Percentiles rank a stretch among this genome's conserved stretches.
phyloP scores from a whole-genome alignment of 148 eudicot genomes.

The Rhododendron ferrugineum region DNA sequence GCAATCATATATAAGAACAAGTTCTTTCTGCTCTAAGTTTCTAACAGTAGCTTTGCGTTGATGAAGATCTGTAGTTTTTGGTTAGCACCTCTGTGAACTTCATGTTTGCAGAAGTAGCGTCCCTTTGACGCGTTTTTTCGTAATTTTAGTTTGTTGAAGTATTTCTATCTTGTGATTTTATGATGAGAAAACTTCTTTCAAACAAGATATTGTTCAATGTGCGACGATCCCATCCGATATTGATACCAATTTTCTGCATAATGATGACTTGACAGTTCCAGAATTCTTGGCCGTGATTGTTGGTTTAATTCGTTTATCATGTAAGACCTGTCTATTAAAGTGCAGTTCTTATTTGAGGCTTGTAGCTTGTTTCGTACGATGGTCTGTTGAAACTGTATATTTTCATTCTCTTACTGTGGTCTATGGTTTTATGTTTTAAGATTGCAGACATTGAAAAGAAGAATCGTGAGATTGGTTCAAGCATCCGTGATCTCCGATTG shows the following conservation, averaged over 20 bases:
- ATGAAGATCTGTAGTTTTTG: background rate
- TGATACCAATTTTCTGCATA: background rate
- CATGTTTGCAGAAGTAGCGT: background rate
- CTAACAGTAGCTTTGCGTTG: background rate
- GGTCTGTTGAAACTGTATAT: background rate
- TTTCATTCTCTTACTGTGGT: background rate
- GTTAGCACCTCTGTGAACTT: background rate
- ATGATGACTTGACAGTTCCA: background rate
- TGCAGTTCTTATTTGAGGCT: slow-evolving; percentile 5
- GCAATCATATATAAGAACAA: background rate
- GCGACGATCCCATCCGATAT: background rate
- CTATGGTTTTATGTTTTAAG: slow-evolving; percentile 30
- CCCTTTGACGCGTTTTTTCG: background rate
- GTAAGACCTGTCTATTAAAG: background rate
- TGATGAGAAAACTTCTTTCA: background rate
- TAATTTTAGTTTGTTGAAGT: background rate
- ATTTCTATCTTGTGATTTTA: background rate
- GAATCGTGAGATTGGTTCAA: slow-evolving; percentile 29
- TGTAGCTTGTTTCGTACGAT: background rate
- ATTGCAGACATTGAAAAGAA: slow-evolving; percentile 39
- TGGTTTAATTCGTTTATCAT: background rate
- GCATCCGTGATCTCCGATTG: slow-evolving; percentile 43
- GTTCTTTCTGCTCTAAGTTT: background rate
- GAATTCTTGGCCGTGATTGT: background rate
- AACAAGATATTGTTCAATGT: background rate